Conservation (phyloP, 2,329 filamentous ascomycete species). For the Microsporum canis region DNA sequence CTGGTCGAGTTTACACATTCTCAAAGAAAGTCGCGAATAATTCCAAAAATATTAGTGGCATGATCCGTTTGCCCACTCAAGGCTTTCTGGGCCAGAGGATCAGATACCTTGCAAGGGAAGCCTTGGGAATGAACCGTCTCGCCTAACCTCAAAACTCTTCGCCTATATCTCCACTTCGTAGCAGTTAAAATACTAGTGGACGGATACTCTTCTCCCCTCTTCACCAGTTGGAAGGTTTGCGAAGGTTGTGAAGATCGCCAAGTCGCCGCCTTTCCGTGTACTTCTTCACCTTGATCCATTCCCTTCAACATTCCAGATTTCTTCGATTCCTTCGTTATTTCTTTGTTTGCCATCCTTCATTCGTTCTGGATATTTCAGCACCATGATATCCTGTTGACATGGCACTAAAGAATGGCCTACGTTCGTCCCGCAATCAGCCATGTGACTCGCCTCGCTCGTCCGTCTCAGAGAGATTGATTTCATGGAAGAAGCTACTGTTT, state of each 20-base stretch:
- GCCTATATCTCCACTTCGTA: conserved; percentile 1
- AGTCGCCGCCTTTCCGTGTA: neutral
- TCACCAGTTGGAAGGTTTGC: neutral
- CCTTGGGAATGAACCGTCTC: neutral
- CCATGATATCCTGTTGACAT: conserved; percentile 2
- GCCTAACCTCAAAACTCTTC: neutral
- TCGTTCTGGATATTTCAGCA: neutral
- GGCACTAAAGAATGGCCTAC: neutral
- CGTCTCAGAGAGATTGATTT: neutral
- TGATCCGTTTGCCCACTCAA: neutral
- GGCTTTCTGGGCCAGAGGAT: neutral
- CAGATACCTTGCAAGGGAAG: neutral
- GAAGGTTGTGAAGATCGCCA: conserved; percentile 1
- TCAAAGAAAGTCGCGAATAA: neutral
- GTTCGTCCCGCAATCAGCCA: neutral
- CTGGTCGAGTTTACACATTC: neutral
- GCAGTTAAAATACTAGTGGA: conserved; percentile 1
- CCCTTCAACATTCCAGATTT: neutral
- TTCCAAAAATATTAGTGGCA: neutral
- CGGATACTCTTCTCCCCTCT: neutral
- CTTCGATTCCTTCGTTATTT: neutral
- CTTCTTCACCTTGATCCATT: neutral
- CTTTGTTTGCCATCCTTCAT: neutral
- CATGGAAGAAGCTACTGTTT: neutral
- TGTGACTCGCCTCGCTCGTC: neutral